Evolutionary conservation across 768 basidiomycete genomes (phyloP), one percentile per base, ranked within the genome.

Genomic region (Trametes cubensis): DNA sequence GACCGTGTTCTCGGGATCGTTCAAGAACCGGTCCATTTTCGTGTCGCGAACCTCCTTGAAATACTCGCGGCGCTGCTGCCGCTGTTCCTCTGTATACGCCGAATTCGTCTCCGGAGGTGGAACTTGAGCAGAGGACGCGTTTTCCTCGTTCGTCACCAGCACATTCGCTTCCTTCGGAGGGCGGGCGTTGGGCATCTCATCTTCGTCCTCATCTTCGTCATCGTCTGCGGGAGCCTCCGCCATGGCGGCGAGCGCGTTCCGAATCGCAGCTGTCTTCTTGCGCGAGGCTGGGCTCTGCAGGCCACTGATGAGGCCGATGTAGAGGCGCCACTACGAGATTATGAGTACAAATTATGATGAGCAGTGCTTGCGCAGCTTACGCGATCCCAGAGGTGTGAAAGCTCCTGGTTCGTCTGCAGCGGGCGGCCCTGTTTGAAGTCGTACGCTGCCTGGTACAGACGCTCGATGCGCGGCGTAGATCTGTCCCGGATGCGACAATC

Each of bases 331-430:
- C 89, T 90, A 67, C 11, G 20, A 20, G 3, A 13, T 8, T 7
- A 21, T 41, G 10, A 56, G 45, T 21, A 13, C 10, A n/a, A 23
- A 13, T 1, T 8, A 38, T 10, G 26, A 15, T 26, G 4, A 15
- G 40, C 11, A 14, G 6, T 26, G 13, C 13, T 7, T 30, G 39
- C 21, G 40, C 2, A 17, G n/a, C 73, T 17, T 69, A 90, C 90
- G 73, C 85, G 82, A 64, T 90, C 86, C 85, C 88, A 92, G 17
- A 87, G 75, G 42, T 75, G 75, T 10, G 73, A 70, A 11, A 82
- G 55, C 6, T 72, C 72, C 26, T 70, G 65, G 1, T 69, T 49
- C 8, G 34, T 65, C 3, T 79, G 77, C 78, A 80, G 80, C 2
- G 76, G 69, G 6, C 80, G 69, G 39, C 75, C 72, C 2, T 66